Base-by-base conservation (phyloP, 2,329 filamentous ascomycete genomes). In the Cryphonectria carpinicola region DNA sequence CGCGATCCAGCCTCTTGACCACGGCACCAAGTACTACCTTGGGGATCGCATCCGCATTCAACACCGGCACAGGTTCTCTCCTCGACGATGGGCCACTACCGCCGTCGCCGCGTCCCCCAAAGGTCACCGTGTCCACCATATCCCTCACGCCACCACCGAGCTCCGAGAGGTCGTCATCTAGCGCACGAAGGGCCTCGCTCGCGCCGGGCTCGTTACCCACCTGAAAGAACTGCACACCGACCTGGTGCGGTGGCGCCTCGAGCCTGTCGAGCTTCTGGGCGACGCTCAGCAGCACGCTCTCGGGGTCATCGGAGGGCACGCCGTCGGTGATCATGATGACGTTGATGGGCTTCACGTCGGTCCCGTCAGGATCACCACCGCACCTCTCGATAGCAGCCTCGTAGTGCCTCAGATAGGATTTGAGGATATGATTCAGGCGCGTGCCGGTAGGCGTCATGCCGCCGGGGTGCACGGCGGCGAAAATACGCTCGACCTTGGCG, bases 221-320 rank as follows among this genome's bases (percentile, higher is more conserved):
- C 81, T 98, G 95, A 84, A 98, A 97, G 83, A 98, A 98, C 80
- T 98, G 95, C 70, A 98, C 89, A 46, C 95, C 95, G 11, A 98
- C 84, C 82, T 98, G 96, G 84, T 92, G 92, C 0, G 90, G 86
- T 4, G 91, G 89, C 0, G 94, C 94, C 11, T 90, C 86, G 10
- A 92, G 79, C 66, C 81, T 81, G 76, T 96, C 92, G 41, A 98
- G 87, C 77, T 88, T 90, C 79, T 86, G 86, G 0, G 94, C 95
- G 0, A 88, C 84, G 4, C 81, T 79, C 58, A 93, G 83, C 64
- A 98, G 89, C 37, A 90, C 85, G 10, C 84, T 85, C 79, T 95
- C 92, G 0, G 92, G 89, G 74, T 97, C 93, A 78, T 98, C 94
- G 1, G 86, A 90, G 1, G 96, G 90, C 56, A 85, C 89, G 6